These are phyloP conservation scores for Allium fistulosum DNA, from an alignment of 106 monocot genomes.

Conservation along the genomic window DNA sequence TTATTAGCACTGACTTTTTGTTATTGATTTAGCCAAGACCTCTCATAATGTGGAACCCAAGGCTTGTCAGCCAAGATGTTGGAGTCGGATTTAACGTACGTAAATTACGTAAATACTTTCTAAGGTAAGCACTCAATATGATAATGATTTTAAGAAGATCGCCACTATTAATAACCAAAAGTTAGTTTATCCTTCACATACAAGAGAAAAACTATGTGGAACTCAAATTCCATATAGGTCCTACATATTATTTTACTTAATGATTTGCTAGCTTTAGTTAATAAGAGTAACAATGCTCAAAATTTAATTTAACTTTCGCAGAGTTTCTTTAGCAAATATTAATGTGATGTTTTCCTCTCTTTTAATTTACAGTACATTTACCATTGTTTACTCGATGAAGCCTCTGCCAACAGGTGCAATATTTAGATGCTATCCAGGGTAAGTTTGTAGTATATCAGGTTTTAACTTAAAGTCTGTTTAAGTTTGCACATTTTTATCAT, in stretches of 20 bases:
- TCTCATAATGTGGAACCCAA: slow-evolving; percentile 98
- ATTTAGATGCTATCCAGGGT: slow-evolving; percentile 96
- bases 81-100: slow-evolving; percentile 99
- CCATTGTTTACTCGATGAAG: slow-evolving; percentile 78
- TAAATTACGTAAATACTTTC: slow-evolving; percentile 62
- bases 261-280: background rate
- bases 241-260: background rate
- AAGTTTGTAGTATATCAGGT: slow-evolving; percentile 9
- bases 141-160: no score
- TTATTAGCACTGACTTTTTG: slow-evolving; percentile 1
- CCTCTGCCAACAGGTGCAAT: slow-evolving; percentile 73
- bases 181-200: no score
- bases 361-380: slow-evolving; percentile 68
- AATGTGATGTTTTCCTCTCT: no score
- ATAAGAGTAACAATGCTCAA: background rate
- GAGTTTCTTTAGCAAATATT: no score
- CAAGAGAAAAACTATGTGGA: no score
- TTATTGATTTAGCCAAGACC: slow-evolving; percentile 66
- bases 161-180: no score
- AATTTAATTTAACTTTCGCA: background rate
- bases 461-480: background rate
- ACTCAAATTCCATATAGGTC: no score
- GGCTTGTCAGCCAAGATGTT: slow-evolving; percentile 91
- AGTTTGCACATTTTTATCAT: background rate
- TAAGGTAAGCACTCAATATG: slow-evolving; percentile 37